Base-by-base conservation (phyloP, 1,284 basidiomycete species). In the Marasmius oreades region DNA sequence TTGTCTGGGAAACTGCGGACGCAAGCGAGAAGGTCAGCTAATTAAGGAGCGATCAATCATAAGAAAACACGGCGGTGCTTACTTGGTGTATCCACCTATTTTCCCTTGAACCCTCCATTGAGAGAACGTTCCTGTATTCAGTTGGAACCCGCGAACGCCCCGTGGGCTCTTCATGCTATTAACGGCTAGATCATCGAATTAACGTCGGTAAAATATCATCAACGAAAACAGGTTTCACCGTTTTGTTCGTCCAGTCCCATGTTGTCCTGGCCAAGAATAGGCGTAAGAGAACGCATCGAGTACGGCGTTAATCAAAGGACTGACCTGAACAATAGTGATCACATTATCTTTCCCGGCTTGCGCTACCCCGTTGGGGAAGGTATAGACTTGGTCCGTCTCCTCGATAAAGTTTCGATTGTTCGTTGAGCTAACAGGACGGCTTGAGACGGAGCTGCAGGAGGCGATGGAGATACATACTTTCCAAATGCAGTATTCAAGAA, bases 101-200 rank as follows among this genome's bases (percentile, higher is more conserved):
- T 92, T 93, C 37, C 91, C 91, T 70, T 92, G 89, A 0, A 93
- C 88, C 61, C 81, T 90, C 91, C 92, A 93, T 6, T 76, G 72
- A 1, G 75, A 74, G 64, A 90, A 88, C 18, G 72, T 73, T 16
- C 86, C 86, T 6, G 69, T 68, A 55, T 82, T 76, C 11, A 92
- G 76, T 61, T 77, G 64, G 74, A 87, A 92, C 18, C 88, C 90
- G n/a, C 86, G 80, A 51, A 93, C 78, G 0, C 90, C 91, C 20
- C 91, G 85, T 34, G 90, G 86, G 5, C 86, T 84, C 69, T 89
- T 92, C 54, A 73, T 72, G 23, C 67, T 64, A 55, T 78, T 67
- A 4, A 70, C 63, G 34, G 66, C 66, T 51, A 60, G 67, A 69
- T 54, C 8, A 44, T 26, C 55, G 42, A 31, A 34, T 44, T 10